phyloP scores from a whole-genome alignment of 164 flowering plant genomes.

The Chloranthus sessilifolius region DNA sequence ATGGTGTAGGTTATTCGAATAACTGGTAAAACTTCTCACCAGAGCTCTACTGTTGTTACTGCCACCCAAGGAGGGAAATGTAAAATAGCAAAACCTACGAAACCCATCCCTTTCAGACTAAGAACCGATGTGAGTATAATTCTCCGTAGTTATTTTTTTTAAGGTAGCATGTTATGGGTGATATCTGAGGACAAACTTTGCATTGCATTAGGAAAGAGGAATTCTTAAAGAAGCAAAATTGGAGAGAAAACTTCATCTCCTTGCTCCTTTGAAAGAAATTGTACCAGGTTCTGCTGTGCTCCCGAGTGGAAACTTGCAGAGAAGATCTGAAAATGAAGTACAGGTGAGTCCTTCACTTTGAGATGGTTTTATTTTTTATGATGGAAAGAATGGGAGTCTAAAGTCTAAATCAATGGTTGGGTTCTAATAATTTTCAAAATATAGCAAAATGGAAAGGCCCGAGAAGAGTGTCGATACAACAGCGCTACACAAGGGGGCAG shows the following conservation, averaged over 20 bases:
- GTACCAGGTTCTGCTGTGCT: conserved; percentile 9
- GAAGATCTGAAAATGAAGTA: conserved; percentile 20
- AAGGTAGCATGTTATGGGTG: neutral
- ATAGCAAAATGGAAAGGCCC: conserved; percentile 17
- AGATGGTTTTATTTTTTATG: neutral
- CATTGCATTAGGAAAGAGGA: conserved; percentile 61
- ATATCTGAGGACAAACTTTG: conserved; percentile 2
- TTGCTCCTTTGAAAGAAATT: conserved; percentile 25
- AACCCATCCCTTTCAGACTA: conserved; percentile 84
- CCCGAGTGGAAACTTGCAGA: conserved; percentile 11
- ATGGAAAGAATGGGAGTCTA: neutral
- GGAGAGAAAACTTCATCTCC: conserved; percentile 42
- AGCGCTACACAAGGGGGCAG: conserved; percentile 12
- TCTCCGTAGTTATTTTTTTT: neutral
- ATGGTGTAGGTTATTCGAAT: conserved; percentile 26
- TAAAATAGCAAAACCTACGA: conserved; percentile 63
- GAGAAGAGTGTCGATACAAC: conserved; percentile 14
- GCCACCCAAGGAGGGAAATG: conserved; percentile 37
- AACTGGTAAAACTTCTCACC: conserved; percentile 25
- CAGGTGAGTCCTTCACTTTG: conserved; percentile 22
- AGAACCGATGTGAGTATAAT: conserved; percentile 69
- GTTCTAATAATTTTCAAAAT: neutral
- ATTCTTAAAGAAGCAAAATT: conserved; percentile 75
- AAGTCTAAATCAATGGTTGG: neutral
- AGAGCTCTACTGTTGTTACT: conserved; percentile 16